Evolutionary conservation across 2,329 filamentous ascomycete species (phyloP), one percentile per base, ranked within the genome.

Genomic region (Colletotrichum horii): DNA sequence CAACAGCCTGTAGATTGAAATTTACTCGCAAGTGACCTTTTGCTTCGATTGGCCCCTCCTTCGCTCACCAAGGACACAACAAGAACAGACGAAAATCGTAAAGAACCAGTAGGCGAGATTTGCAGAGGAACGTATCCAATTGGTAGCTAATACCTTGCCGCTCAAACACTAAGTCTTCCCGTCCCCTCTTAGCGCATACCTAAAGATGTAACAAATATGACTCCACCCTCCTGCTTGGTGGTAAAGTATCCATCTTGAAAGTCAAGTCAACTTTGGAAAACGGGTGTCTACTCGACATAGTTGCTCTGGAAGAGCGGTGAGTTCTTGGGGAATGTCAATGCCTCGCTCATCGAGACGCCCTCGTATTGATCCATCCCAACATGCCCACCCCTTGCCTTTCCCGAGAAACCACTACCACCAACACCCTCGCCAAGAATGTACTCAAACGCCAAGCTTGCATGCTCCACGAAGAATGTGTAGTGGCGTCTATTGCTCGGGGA

Each of bases 271-370:
- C 55, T 11, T 26, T 58, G n/a, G 5, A 1, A 14, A 22, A 30
- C 1, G 7, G 0, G 14, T 30, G 11, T 8, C 26, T 66, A 77
- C 14, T 76, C 38, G n/a, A 78, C 72, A 69, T 78, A 78, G 14
- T 78, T 77, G 14, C 70, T 75, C 22, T 68, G 61, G 28, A 79
- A 78, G 1, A 79, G 69, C 4, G 70, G 70, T 15, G 78, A 78
- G 26, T 74, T 79, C 66, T 79, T 76, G 2, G 78, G 78, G 30
- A 78, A 77, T 12, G 70, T 76, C 11, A 78, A 55, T 3, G 74
- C 74, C 74, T 78, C 77, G 32, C 71, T 74, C 14, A 78, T 56
- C 32, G 77, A 74, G 8, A 74, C 24, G 1, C 77, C 78, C 32
- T 75, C 48, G 19, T 71, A 77, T 48, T 77, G 77, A 24, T 66